These are phyloP conservation scores for Elsinoe batatas DNA, from an alignment of 2,329 filamentous ascomycete species.

Conservation along the genomic window DNA sequence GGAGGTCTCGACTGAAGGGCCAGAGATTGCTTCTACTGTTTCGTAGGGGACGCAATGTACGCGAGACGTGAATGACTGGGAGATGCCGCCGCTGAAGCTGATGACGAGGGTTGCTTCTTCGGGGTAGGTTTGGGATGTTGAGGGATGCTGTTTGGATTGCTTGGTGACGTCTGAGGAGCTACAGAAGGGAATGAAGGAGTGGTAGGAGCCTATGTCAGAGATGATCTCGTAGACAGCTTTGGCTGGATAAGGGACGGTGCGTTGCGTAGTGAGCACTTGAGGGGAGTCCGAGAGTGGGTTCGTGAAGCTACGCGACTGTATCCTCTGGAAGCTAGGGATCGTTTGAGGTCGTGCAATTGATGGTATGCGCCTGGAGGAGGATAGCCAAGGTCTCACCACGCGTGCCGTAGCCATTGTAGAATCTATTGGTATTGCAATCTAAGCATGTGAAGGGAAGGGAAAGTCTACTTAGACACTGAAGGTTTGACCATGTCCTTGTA, in stretches of 20 bases:
- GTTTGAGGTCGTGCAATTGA: not conserved
- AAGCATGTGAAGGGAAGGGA: no score
- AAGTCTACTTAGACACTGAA: no score
- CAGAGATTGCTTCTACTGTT: slow-evolving; percentile 69
- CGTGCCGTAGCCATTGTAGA: not conserved
- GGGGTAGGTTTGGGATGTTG: slow-evolving; percentile 50
- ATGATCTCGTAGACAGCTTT: slow-evolving; percentile 71
- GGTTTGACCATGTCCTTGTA: no score
- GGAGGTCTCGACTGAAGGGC: slow-evolving; percentile 38
- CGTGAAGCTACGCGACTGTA: slow-evolving; percentile 32
- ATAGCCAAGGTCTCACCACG: slow-evolving; percentile 18
- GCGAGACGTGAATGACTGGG: slow-evolving; percentile 71
- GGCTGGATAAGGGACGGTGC: slow-evolving; percentile 66
- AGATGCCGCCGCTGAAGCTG: slow-evolving; percentile 71
- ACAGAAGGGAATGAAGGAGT: slow-evolving; percentile 86
- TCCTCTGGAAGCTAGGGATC: not conserved
- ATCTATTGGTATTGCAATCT: no score
- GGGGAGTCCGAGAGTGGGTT: slow-evolving; percentile 46
- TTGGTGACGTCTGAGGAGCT: slow-evolving; percentile 64
- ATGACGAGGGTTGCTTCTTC: slow-evolving; percentile 68
- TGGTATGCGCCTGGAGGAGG: slow-evolving; percentile 18
- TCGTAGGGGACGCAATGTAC: slow-evolving; percentile 65
- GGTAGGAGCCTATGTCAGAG: slow-evolving; percentile 78
- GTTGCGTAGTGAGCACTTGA: slow-evolving; percentile 62
- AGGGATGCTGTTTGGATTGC: slow-evolving; percentile 50